These are phyloP conservation scores for Cytospora schulzeri DNA, from an alignment of 2,329 filamentous ascomycete species.

Conservation along the genomic window DNA sequence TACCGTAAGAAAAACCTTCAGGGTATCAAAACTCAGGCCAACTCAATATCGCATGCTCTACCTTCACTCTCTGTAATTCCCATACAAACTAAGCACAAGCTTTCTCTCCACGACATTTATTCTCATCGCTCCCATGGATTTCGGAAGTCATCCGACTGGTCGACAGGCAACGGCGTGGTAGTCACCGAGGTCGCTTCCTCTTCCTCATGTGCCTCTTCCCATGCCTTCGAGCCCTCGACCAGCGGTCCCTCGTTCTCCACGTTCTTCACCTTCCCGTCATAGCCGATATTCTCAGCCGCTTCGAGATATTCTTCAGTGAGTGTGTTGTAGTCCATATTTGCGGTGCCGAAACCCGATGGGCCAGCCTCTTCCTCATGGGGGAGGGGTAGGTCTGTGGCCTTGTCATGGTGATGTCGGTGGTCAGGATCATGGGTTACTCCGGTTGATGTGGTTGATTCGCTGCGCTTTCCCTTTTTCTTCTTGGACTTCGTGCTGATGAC, in stretches of 20 bases:
- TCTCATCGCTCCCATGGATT: slow-evolving; percentile 45
- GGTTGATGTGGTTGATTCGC: slow-evolving; percentile 30
- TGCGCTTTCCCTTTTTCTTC: slow-evolving; percentile 37
- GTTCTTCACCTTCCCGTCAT: slow-evolving; percentile 25
- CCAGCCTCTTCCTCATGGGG: slow-evolving; percentile 35
- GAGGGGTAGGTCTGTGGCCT: slow-evolving; percentile 27
- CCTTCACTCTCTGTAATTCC: not conserved
- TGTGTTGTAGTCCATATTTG: slow-evolving; percentile 28
- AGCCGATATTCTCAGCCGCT: slow-evolving; percentile 32
- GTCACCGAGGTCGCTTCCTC: slow-evolving; percentile 7
- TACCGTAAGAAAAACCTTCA: slow-evolving; percentile 1
- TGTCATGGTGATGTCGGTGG: slow-evolving; percentile 16
- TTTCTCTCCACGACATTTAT: not conserved
- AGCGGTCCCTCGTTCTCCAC: slow-evolving; percentile 28
- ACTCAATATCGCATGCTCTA: not conserved
- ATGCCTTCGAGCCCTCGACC: slow-evolving; percentile 24
- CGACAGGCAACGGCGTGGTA: slow-evolving; percentile 30
- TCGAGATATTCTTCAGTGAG: slow-evolving; percentile 28
- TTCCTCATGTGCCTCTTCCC: slow-evolving; percentile 25
- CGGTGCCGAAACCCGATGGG: slow-evolving; percentile 30
- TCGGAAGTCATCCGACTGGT: slow-evolving; percentile 47
- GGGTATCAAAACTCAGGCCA: slow-evolving; percentile 1
- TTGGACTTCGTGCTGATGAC: slow-evolving; percentile 36
- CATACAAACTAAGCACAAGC: not conserved
- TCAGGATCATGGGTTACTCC: slow-evolving; percentile 21